phyloP scores from a whole-genome alignment of 2,329 filamentous ascomycete genomes.

The Penicillium sp. region DNA sequence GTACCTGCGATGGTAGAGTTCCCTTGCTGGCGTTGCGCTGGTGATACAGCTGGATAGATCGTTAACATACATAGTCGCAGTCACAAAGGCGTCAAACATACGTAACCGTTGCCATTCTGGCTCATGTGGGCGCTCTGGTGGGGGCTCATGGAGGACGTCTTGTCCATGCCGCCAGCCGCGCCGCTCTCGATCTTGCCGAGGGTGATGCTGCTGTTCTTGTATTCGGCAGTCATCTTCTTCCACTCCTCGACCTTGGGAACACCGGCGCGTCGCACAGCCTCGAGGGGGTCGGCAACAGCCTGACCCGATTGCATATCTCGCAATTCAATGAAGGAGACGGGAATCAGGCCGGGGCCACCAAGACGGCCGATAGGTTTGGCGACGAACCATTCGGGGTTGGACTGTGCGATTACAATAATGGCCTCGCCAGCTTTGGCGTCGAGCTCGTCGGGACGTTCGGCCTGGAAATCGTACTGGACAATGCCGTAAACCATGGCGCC shows the following conservation, averaged over 20 bases:
- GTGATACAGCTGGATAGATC: conserved; percentile 30
- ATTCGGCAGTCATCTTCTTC: conserved; percentile 99
- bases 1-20: conserved; percentile 25
- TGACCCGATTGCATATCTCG: conserved; percentile 86
- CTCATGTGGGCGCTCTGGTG: conserved; percentile 49
- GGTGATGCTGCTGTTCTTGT: conserved; percentile 98
- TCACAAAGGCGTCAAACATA: conserved; percentile 34
- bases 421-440: conserved; percentile 93
- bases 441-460: conserved; percentile 90
- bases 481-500: conserved; percentile 94
- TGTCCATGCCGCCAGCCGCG: conserved; percentile 54
- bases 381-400: conserved; percentile 98
- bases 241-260: conserved; percentile 96
- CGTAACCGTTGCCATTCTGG: conserved; percentile 47
- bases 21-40: conserved; percentile 39
- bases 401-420: conserved; percentile 97
- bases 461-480: conserved; percentile 94
- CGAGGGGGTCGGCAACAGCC: conserved; percentile 72
- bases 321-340: conserved; percentile 94
- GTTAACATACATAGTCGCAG: neutral
- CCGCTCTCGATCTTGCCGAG: conserved; percentile 74
- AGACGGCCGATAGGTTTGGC: conserved; percentile 96
- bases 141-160: conserved; percentile 70
- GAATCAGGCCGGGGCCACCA: conserved; percentile 92
- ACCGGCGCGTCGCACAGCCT: conserved; percentile 79